Evolutionary conservation across 208 protist species (phyloP).

Genomic region (Wallacemonas sp.): DNA sequence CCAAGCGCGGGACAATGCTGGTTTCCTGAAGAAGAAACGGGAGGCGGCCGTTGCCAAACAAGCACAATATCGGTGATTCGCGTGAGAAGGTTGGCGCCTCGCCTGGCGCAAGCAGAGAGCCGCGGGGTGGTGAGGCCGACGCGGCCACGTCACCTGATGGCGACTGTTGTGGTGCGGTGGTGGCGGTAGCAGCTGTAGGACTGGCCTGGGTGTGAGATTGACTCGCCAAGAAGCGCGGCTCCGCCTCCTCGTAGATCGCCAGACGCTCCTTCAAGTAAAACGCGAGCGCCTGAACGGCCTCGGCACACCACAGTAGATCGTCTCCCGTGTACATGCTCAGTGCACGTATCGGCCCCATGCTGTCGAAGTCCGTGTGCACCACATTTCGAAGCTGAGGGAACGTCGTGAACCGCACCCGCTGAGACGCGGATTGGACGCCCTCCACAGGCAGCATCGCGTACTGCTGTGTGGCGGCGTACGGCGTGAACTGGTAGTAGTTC

Average conservation of each 20-base stretch:
- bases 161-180: neutral
- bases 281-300: conserved; percentile 52
- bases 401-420: conserved; percentile 44
- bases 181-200: too few species aligned
- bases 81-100: conserved; percentile 23
- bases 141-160: too few species aligned
- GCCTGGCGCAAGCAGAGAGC: neutral
- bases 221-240: conserved; percentile 36
- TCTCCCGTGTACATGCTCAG: conserved; percentile 55
- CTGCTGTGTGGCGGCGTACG: conserved; percentile 64
- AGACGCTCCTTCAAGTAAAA: conserved; percentile 58
- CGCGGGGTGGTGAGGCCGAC: too few species aligned
- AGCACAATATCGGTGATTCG: conserved; percentile 53
- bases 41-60: conserved; percentile 77
- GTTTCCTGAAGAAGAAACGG: conserved; percentile 58
- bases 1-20: conserved; percentile 23
- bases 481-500: conserved; percentile 49
- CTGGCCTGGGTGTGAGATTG: too few species aligned
- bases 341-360: conserved; percentile 48
- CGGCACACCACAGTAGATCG: conserved; percentile 44
- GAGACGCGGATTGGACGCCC: conserved; percentile 18
- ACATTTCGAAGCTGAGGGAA: conserved; percentile 71
- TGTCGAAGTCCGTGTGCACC: conserved; percentile 68
- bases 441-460: conserved; percentile 71
- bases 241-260: conserved; percentile 27